These are phyloP conservation scores for Globisporangium sylvaticum DNA, from an alignment of 352 stramenopile genomes.

Conservation along the genomic window DNA sequence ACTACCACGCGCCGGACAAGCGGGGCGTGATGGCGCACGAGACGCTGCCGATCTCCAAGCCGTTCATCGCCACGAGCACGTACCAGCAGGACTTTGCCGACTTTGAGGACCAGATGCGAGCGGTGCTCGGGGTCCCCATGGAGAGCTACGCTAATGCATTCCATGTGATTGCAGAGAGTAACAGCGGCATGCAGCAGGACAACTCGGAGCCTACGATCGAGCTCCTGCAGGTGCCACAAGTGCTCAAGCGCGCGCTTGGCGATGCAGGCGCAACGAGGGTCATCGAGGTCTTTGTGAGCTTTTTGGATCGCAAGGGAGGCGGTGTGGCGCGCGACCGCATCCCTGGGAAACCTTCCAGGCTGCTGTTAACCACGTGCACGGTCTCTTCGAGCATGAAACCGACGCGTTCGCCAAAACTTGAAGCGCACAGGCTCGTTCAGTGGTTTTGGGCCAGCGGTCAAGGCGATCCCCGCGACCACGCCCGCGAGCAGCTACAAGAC, in stretches of 20 bases:
- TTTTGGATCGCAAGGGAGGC: slow-evolving; percentile 33
- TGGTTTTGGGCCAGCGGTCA: slow-evolving; percentile 12
- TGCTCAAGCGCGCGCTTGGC: slow-evolving; percentile 42
- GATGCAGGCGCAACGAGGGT: slow-evolving; percentile 25
- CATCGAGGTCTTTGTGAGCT: slow-evolving; percentile 40
- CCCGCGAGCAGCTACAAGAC: slow-evolving; percentile 65
- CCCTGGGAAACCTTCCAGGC: slow-evolving; percentile 42
- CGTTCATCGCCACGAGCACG: slow-evolving; percentile 57
- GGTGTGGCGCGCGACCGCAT: slow-evolving; percentile 37
- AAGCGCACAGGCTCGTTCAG: slow-evolving; percentile 19
- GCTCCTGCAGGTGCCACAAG: slow-evolving; percentile 36
- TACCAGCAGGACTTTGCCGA: slow-evolving; percentile 62
- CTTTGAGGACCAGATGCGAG: slow-evolving; percentile 44
- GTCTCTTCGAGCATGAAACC: slow-evolving; percentile 38
- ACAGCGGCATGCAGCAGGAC: slow-evolving; percentile 27
- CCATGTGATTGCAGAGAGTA: slow-evolving; percentile 23
- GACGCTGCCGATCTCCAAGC: slow-evolving; percentile 28
- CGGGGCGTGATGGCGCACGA: slow-evolving; percentile 50
- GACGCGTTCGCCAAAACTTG: slow-evolving; percentile 14
- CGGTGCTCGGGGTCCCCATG: slow-evolving; percentile 27
- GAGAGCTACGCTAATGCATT: slow-evolving; percentile 52
- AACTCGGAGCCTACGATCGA: slow-evolving; percentile 31
- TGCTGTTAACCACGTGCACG: slow-evolving; percentile 36
- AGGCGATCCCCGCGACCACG: slow-evolving; percentile 57
- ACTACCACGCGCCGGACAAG: slow-evolving; percentile 67